Percentiles rank a stretch among this genome's conserved stretches.
Evolutionary conservation across 805 yeast species (phyloP).

Genomic region (Wickerhamiella australiensis): DNA sequence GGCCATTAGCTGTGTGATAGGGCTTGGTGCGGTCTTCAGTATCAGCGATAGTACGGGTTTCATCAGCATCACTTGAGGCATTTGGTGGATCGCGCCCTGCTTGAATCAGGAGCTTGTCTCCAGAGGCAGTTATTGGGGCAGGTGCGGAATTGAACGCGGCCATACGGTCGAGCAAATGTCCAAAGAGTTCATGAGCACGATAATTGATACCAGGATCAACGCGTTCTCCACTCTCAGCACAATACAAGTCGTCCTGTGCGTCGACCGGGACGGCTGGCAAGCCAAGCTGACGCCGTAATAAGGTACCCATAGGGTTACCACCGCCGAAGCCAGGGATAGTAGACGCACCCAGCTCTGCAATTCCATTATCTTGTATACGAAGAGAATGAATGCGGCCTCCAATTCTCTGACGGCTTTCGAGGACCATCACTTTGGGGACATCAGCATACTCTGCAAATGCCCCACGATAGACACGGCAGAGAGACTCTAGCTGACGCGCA

Average conservation of each 20-base stretch:
- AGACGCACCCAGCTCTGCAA: slow-evolving; percentile 33
- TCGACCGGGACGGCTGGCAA: slow-evolving; percentile 30
- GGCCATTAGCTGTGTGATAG: slow-evolving; percentile 22
- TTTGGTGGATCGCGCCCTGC: slow-evolving; percentile 31
- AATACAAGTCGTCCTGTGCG: slow-evolving; percentile 26
- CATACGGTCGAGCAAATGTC: slow-evolving; percentile 30
- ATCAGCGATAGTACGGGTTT: slow-evolving; percentile 29
- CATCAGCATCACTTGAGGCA: slow-evolving; percentile 24
- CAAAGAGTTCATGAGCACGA: slow-evolving; percentile 28
- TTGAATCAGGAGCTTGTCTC: slow-evolving; percentile 29
- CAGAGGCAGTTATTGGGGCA: slow-evolving; percentile 27
- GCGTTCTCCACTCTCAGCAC: slow-evolving; percentile 27
- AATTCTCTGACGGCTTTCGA: slow-evolving; percentile 32
- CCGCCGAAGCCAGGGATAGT: slow-evolving; percentile 32
- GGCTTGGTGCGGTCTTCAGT: slow-evolving; percentile 30
- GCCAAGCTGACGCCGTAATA: slow-evolving; percentile 32
- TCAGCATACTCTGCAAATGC: slow-evolving; percentile 31
- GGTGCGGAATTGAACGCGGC: slow-evolving; percentile 28
- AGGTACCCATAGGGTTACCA: slow-evolving; percentile 33
- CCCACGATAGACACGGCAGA: slow-evolving; percentile 27
- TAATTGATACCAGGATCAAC: slow-evolving; percentile 25
- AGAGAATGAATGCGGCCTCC: slow-evolving; percentile 35
- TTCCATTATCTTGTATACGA: slow-evolving; percentile 16
- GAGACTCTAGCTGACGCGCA: slow-evolving; percentile 86
- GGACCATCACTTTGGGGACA: slow-evolving; percentile 30